Percentiles rank a stretch among this genome's conserved stretches.
Evolutionary conservation across 345 rosid genomes (phyloP).

Genomic region (Dovyalis caffra): DNA sequence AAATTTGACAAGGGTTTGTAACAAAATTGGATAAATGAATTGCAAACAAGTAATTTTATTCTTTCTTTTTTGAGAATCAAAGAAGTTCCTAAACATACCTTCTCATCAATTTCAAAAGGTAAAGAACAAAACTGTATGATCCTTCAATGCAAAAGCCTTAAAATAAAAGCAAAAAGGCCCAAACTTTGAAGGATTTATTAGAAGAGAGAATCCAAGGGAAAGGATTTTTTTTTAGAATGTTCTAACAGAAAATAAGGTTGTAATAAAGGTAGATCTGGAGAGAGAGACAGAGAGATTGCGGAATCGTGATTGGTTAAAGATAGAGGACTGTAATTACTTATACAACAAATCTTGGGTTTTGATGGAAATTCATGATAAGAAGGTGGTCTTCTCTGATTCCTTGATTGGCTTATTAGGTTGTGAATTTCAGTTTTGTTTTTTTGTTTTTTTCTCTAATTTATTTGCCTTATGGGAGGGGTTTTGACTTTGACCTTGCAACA

Average conservation of each 20-base stretch:
- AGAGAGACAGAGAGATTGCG: conserved; percentile 4
- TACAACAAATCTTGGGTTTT: conserved; percentile 22
- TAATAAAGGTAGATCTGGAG: conserved; percentile 29
- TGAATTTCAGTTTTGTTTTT: conserved; percentile 10
- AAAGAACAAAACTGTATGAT: conserved; percentile 22
- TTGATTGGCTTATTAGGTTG: neutral
- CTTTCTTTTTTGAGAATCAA: neutral
- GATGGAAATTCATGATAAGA: conserved; percentile 16
- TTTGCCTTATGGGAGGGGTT: conserved; percentile 22
- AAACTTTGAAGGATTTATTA: conserved; percentile 13
- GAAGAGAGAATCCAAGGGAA: conserved; percentile 9
- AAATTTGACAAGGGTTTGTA: neutral
- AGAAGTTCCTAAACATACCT: conserved; percentile 24
- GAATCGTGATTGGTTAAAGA: conserved; percentile 18
- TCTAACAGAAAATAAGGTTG: conserved; percentile 6
- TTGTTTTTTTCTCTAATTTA: conserved; percentile 29
- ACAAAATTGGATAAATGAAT: neutral
- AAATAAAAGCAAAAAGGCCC: conserved; percentile 7
- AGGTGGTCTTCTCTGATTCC: neutral
- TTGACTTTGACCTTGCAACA: conserved; percentile 46
- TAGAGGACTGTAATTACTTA: neutral
- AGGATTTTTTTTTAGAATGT: conserved; percentile 17
- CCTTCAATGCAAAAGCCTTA: conserved; percentile 28
- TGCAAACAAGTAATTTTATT: neutral
- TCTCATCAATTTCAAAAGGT: conserved; percentile 4